phyloP scores from a whole-genome alignment of 768 basidiomycete genomes.

The Mycena vitilis region DNA sequence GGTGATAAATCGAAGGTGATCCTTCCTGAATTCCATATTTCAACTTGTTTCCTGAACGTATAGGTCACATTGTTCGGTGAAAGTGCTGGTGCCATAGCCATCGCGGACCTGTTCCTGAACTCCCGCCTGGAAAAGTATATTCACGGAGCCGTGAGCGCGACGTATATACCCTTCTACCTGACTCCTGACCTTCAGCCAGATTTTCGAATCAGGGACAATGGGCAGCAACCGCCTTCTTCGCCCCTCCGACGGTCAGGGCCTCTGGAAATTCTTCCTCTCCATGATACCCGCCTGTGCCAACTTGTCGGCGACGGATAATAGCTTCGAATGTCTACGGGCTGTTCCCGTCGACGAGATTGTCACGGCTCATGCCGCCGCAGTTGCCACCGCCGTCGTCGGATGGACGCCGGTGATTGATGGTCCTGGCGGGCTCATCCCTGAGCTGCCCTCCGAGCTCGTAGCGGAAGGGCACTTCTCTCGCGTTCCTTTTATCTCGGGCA shows the following conservation, averaged over 20 bases:
- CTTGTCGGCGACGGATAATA: slow-evolving; percentile 41
- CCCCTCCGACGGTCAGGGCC: slow-evolving; percentile 43
- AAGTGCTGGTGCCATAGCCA: slow-evolving; percentile 59
- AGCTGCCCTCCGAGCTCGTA: slow-evolving; percentile 48
- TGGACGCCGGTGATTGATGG: slow-evolving; percentile 56
- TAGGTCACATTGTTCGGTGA: slow-evolving; percentile 60
- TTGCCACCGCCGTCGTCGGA: slow-evolving; percentile 41
- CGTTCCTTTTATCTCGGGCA: slow-evolving; percentile 57
- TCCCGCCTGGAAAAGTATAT: slow-evolving; percentile 42
- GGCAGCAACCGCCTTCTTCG: slow-evolving; percentile 43
- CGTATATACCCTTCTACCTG: neutral
- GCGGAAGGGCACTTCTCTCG: slow-evolving; percentile 46
- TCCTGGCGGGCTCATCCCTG: slow-evolving; percentile 49
- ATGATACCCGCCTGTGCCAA: slow-evolving; percentile 41
- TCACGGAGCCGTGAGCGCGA: slow-evolving; percentile 44
- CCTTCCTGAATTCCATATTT: neutral
- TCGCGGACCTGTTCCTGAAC: slow-evolving; percentile 49
- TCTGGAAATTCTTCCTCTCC: slow-evolving; percentile 44
- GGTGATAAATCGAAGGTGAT: slow-evolving; percentile 58
- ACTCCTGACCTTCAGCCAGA: slow-evolving; percentile 39
- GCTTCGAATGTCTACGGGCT: slow-evolving; percentile 44
- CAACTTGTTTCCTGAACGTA: neutral
- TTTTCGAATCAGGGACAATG: slow-evolving; percentile 55
- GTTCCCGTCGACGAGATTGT: slow-evolving; percentile 44
- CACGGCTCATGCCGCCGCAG: slow-evolving; percentile 38